Evolutionary conservation across 2,329 filamentous ascomycete genomes (phyloP), one percentile per base, ranked within the genome.

Genomic region (Nigrospora sphaerica): DNA sequence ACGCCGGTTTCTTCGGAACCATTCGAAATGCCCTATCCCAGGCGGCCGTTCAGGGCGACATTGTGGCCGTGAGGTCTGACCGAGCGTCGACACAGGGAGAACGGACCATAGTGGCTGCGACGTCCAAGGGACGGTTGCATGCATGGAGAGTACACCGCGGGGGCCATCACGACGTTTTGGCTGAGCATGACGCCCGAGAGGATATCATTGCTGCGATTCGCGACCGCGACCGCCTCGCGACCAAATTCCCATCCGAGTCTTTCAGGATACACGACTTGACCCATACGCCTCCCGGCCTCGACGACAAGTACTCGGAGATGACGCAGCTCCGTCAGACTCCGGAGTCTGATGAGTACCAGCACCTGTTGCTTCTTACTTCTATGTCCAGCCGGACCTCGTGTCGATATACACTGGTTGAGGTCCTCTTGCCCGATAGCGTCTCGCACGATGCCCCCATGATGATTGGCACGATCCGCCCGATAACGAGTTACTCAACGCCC

Each of bases 111-210:
- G 78, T 95, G 40, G 82, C 91, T 34, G 81, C 85, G 13, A 93
- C 90, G 2, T 77, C 81, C 45, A 85, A 85, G 56, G 92, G 87
- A 28, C 78, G 83, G 48, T 69, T 98, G 23, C 85, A 95, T 56
- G 77, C 85, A 9, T 98, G 93, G 93, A 87, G 86, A 59, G 76
- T 96, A 38, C 89, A 92, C 58, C 88, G 92, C 63, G 88, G 87
- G 50, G 91, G 91, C 32, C 88, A 91, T 54, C 84, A 90, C 59
- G 81, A 86, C 38, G 75, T 88, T 41, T 78, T 86, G 40, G 77
- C 78, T 23, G 88, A 92, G 50, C 73, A 83, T 18, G 86, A 95
- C 62, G 72, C 83, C 47, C 80, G 82, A 46, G 80, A 83, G 18
- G 66, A 77, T 4, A 74, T 96, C 33, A 61, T 84, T 14, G 64